These are phyloP conservation scores for Cardiospermum halicacabum DNA, from an alignment of 345 rosid genomes.

Conservation along the genomic window DNA sequence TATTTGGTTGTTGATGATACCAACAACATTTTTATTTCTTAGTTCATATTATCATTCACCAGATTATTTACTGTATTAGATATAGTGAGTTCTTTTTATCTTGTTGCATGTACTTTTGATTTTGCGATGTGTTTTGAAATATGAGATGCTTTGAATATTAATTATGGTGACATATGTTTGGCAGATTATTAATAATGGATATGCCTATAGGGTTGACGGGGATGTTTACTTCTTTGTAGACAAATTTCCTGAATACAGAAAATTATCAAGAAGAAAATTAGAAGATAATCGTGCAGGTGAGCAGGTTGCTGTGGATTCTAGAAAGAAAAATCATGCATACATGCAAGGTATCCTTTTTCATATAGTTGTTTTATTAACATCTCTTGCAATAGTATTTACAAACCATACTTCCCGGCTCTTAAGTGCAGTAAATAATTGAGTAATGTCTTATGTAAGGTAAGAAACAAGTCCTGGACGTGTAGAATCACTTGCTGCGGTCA, in stretches of 20 bases:
- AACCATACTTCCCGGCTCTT: too few relatives aligned
- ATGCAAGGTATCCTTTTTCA: constrained; percentile 49
- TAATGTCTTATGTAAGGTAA: constrained; percentile 53
- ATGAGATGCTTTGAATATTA: neutral
- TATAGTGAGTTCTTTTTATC: too few relatives aligned
- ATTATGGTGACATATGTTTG: constrained; percentile 13
- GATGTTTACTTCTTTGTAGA: constrained; percentile 84
- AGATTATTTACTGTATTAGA: neutral
- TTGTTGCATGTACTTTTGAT: too few relatives aligned
- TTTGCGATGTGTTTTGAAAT: neutral
- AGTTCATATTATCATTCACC: neutral
- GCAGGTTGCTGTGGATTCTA: constrained; percentile 80
- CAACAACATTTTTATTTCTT: neutral
- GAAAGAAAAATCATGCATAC: constrained; percentile 93
- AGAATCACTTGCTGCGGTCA: constrained; percentile 71
- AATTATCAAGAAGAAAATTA: constrained; percentile 73
- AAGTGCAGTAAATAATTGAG: neutral
- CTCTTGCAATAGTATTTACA: too few relatives aligned
- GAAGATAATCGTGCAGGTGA: constrained; percentile 97
- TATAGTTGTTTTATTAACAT: constrained; percentile 5
- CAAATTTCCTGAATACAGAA: constrained; percentile 66
- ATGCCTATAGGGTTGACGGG: constrained; percentile 71
- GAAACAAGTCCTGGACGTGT: constrained; percentile 57
- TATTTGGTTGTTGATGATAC: neutral
- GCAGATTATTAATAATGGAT: constrained; percentile 88